These are phyloP conservation scores for Boletales sp. DNA, from an alignment of 768 basidiomycete species.

Conservation along the genomic window DNA sequence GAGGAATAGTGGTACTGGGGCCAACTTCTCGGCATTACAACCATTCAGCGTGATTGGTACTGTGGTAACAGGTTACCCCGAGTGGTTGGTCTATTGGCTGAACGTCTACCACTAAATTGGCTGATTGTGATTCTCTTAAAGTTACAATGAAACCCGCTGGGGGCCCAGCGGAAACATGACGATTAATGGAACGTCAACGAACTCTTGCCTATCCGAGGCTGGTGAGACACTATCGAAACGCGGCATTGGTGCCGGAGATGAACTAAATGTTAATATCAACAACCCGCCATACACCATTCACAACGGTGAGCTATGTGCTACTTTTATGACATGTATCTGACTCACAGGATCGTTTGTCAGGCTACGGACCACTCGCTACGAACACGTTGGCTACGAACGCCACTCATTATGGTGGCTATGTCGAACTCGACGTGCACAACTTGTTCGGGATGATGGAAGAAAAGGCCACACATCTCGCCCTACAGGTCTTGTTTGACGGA, in stretches of 20 bases:
- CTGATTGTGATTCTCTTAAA: slow-evolving; percentile 19
- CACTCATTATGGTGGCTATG: slow-evolving; percentile 58
- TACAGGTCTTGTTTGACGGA: slow-evolving; percentile 50
- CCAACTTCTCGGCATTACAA: slow-evolving; percentile 51
- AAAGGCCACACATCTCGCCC: slow-evolving; percentile 57
- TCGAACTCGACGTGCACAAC: slow-evolving; percentile 68
- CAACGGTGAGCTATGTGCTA: slow-evolving; percentile 44
- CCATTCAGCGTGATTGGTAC: slow-evolving; percentile 52
- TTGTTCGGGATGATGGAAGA: slow-evolving; percentile 75
- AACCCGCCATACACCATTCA: slow-evolving; percentile 66
- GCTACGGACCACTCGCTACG: slow-evolving; percentile 45
- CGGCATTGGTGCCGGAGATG: slow-evolving; percentile 48
- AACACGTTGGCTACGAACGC: slow-evolving; percentile 71
- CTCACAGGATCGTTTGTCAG: slow-evolving; percentile 28
- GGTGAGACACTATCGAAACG: slow-evolving; percentile 32
- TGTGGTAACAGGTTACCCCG: slow-evolving; percentile 57
- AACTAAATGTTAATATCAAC: slow-evolving; percentile 49
- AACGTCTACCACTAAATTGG: not conserved
- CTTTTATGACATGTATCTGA: not conserved
- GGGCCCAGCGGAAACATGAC: slow-evolving; percentile 76
- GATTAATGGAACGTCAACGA: slow-evolving; percentile 62
- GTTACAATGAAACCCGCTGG: slow-evolving; percentile 58
- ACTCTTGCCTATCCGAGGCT: slow-evolving; percentile 26
- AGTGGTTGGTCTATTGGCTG: slow-evolving; percentile 43
- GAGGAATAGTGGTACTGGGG: slow-evolving; percentile 28